These are phyloP conservation scores for Golovinomyces cichoracearum DNA, from an alignment of 2,329 filamentous ascomycete species.

Conservation along the genomic window DNA sequence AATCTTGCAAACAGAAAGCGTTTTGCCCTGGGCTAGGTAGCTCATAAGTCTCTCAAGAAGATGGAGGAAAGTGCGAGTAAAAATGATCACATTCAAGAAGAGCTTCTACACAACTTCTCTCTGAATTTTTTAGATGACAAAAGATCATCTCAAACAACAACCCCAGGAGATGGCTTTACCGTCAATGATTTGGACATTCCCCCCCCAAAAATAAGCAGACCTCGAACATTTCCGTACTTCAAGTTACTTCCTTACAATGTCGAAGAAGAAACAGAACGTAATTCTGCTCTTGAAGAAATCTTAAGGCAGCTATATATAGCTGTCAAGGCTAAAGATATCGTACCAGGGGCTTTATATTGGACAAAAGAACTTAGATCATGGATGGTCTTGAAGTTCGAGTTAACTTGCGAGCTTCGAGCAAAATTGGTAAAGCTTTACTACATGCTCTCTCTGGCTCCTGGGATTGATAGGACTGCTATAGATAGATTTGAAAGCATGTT, in stretches of 20 bases:
- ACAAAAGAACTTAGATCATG: constrained; percentile 86
- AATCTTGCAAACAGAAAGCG: too few species aligned
- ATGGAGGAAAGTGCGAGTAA: constrained; percentile 2
- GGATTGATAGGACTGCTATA: constrained; percentile 53
- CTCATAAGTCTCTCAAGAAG: too few species aligned
- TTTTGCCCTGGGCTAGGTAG: too few species aligned
- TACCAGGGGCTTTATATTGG: constrained; percentile 84
- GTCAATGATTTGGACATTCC: constrained; percentile 15
- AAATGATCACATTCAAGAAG: constrained; percentile 12
- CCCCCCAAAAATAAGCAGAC: constrained; percentile 34
- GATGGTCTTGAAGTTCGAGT: constrained; percentile 92
- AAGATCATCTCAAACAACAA: constrained; percentile 63
- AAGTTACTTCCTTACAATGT: constrained; percentile 68
- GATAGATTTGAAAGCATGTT: constrained; percentile 96
- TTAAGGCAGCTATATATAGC: constrained; percentile 83
- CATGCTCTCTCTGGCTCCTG: constrained; percentile 71
- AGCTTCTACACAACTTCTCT: constrained; percentile 7
- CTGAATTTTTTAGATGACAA: constrained; percentile 21
- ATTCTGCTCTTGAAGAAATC: constrained; percentile 60
- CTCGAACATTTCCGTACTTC: constrained; percentile 83
- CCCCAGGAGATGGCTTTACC: constrained; percentile 40
- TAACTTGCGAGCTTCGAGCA: constrained; percentile 57
- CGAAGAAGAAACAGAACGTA: constrained; percentile 53
- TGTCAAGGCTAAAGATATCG: constrained; percentile 77
- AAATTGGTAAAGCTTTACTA: constrained; percentile 81